These are phyloP conservation scores for Aureobasidium sp. DNA, from an alignment of 2,329 filamentous ascomycete species.

Conservation along the genomic window DNA sequence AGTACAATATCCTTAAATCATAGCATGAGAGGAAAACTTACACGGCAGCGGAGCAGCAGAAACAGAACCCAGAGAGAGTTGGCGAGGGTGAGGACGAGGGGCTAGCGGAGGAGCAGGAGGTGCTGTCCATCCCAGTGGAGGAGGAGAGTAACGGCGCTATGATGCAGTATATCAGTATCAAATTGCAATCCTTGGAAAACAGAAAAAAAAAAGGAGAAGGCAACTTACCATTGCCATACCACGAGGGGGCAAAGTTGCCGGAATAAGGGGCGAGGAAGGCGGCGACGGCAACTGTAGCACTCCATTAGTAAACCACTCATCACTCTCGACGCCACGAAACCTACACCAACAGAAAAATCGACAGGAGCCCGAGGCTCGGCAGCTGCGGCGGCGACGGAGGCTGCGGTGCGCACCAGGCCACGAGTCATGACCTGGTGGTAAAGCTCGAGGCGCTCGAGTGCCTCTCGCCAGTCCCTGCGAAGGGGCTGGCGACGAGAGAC, in stretches of 20 bases:
- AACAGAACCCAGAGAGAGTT: not conserved
- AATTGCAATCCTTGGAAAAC: not conserved
- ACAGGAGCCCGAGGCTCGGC: not conserved
- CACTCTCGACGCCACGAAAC: not conserved
- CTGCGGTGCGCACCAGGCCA: not conserved
- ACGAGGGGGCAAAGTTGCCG: not conserved
- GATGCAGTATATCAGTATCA: not conserved
- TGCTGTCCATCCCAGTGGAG: not conserved
- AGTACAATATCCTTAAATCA: not conserved
- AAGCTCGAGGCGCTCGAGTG: not conserved
- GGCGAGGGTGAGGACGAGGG: not conserved
- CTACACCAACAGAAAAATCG: not conserved
- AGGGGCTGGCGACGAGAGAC: not conserved
- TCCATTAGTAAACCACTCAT: not conserved
- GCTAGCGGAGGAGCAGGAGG: not conserved
- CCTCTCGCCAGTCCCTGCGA: not conserved
- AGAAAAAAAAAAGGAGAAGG: not conserved
- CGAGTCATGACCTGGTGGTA: too few relatives aligned
- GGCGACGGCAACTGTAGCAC: not conserved
- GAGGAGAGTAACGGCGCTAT: not conserved
- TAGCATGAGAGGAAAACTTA: not conserved
- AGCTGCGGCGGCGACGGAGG: not conserved
- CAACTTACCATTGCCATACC: not conserved
- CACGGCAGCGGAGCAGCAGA: not conserved
- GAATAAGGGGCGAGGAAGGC: not conserved